Evolutionary conservation across 352 stramenopile genomes (phyloP).

Genomic region (Pythium plurisporium): DNA sequence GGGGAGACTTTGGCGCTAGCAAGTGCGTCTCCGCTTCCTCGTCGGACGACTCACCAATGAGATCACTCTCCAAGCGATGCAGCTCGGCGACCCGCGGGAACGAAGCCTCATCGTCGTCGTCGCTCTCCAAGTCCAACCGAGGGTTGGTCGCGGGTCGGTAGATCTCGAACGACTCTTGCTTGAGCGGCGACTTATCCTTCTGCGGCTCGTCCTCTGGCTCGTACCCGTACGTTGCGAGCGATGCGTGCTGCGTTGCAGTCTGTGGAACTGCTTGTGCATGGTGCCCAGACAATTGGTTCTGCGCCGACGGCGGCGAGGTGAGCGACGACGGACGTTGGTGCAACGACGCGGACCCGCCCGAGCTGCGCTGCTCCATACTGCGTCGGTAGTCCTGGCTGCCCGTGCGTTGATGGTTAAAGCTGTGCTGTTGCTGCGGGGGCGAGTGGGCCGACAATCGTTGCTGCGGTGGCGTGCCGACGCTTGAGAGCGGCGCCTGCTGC

Average conservation of each 20-base stretch:
- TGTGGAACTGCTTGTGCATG: not conserved
- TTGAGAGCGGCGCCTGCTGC: not conserved
- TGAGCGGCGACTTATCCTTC: constrained; percentile 17
- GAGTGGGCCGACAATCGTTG: not conserved
- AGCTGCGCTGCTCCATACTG: constrained; percentile 10
- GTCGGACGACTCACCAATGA: constrained; percentile 23
- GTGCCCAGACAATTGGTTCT: not conserved
- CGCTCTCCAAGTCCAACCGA: constrained; percentile 21
- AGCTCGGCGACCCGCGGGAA: constrained; percentile 26
- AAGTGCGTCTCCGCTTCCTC: constrained; percentile 11
- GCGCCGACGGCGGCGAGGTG: not conserved
- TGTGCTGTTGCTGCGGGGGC: not conserved
- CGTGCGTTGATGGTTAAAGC: not conserved
- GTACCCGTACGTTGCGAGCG: not conserved
- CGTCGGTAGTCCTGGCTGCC: not conserved
- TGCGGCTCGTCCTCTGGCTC: constrained; percentile 21
- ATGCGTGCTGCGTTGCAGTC: not conserved
- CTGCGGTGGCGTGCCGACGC: not conserved
- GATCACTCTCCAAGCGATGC: constrained; percentile 23
- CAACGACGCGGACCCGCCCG: not conserved
- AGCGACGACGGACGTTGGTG: constrained; percentile 10
- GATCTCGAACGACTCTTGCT: constrained; percentile 10
- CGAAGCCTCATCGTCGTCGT: constrained; percentile 22
- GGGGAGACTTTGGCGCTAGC: constrained; percentile 1
- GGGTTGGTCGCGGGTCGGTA: constrained; percentile 17